Conservation (phyloP, 2,329 filamentous ascomycete species). For the Paecilomyces variotii region DNA sequence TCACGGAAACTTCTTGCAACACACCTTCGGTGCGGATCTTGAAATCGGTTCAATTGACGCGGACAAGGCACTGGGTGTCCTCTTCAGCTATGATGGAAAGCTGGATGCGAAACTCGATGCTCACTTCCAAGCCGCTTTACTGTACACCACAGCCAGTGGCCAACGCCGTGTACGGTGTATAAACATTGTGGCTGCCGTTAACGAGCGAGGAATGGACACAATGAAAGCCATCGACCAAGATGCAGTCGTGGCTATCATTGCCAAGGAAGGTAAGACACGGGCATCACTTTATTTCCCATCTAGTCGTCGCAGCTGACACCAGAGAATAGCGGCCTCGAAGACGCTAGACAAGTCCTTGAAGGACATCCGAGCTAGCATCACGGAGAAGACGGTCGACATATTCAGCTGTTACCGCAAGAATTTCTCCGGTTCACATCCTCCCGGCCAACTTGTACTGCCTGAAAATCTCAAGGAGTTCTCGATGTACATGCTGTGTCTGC, state of each 20-base stretch:
- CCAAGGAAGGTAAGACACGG: slow-evolving; percentile 60
- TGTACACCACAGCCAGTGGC: slow-evolving; percentile 87
- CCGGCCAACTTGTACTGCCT: slow-evolving; percentile 86
- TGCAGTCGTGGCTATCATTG: slow-evolving; percentile 77
- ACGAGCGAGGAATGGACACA: slow-evolving; percentile 69
- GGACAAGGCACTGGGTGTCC: slow-evolving; percentile 85
- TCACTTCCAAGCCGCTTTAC: slow-evolving; percentile 89
- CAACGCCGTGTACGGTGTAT: slow-evolving; percentile 86
- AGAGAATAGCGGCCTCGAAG: slow-evolving; percentile 61
- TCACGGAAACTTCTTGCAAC: slow-evolving; percentile 92
- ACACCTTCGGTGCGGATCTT: slow-evolving; percentile 88
- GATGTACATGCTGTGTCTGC: slow-evolving; percentile 86
- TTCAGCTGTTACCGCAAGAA: slow-evolving; percentile 88
- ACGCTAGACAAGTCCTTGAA: slow-evolving; percentile 70
- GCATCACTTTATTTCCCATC: neutral
- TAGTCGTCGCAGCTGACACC: slow-evolving; percentile 13
- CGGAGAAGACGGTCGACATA: slow-evolving; percentile 88
- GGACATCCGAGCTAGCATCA: slow-evolving; percentile 73
- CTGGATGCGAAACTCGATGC: slow-evolving; percentile 94
- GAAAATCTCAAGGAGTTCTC: slow-evolving; percentile 93
- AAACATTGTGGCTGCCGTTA: slow-evolving; percentile 89
- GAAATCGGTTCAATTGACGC: slow-evolving; percentile 89
- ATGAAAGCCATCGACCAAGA: slow-evolving; percentile 97
- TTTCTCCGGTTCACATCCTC: slow-evolving; percentile 77
- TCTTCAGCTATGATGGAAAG: slow-evolving; percentile 94